A percentile compares a stretch with the other conserved stretches of the same genome.
Evolutionary conservation across 441 rosid species (phyloP).

Genomic region (Erodium moschatum): DNA sequence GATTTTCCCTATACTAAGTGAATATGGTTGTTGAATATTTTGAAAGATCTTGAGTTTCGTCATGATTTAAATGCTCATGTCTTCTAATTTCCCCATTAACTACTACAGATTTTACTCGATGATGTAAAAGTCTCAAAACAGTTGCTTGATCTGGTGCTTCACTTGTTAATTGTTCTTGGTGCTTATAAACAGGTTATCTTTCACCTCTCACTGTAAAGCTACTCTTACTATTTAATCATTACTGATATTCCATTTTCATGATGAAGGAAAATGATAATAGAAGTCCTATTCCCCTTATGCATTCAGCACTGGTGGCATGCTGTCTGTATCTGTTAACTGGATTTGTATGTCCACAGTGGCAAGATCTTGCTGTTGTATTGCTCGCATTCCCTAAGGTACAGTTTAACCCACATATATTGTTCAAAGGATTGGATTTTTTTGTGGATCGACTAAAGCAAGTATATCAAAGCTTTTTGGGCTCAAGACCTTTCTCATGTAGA

Average conservation of each 20-base stretch:
- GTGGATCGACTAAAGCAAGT: too few relatives aligned
- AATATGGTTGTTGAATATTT: not conserved
- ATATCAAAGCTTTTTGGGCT: too few relatives aligned
- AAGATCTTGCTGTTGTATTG: conserved; percentile 67
- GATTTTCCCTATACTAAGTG: not conserved
- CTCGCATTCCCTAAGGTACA: conserved; percentile 78
- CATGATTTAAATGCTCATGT: conserved; percentile 9
- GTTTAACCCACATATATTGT: conserved; percentile 17
- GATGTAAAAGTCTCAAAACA: conserved; percentile 77
- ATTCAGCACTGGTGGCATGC: conserved; percentile 64
- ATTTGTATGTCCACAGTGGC: conserved; percentile 65
- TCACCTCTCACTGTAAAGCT: conserved; percentile 21
- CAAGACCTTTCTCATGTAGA: too few relatives aligned
- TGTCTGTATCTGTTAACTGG: conserved; percentile 53
- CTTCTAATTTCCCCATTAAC: conserved; percentile 14
- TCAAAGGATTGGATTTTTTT: conserved; percentile 8
- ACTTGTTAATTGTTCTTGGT: conserved; percentile 39
- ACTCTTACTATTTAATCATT: conserved; percentile 18
- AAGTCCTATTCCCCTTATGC: conserved; percentile 41
- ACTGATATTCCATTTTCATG: conserved; percentile 25
- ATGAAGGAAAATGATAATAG: conserved; percentile 43
- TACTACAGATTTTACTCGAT: conserved; percentile 70
- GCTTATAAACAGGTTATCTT: conserved; percentile 47
- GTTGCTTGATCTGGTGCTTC: conserved; percentile 64
- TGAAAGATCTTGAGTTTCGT: not conserved